phyloP scores from a whole-genome alignment of 345 rosid species.

The Erysimum cheiranthoides region DNA sequence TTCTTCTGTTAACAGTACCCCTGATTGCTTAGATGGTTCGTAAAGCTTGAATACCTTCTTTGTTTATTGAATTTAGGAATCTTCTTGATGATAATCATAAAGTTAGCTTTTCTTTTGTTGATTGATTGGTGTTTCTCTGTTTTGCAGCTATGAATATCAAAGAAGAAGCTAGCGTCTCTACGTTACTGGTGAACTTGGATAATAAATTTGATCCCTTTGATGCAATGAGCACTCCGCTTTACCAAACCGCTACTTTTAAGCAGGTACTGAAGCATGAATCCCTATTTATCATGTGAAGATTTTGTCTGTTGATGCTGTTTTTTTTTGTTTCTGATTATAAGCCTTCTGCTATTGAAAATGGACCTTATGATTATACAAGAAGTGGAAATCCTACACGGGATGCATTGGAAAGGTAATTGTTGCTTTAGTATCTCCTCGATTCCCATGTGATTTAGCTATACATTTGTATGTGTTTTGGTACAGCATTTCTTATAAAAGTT shows the following conservation, averaged over 20 bases:
- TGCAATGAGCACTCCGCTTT: constrained; percentile 88
- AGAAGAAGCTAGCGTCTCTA: constrained; percentile 74
- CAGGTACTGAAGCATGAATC: constrained; percentile 57
- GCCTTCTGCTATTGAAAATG: constrained; percentile 82
- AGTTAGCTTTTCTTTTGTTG: not conserved
- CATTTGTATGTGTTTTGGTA: constrained; percentile 19
- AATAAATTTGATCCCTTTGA: constrained; percentile 78
- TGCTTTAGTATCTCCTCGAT: constrained; percentile 16
- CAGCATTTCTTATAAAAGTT: not conserved
- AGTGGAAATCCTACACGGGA: constrained; percentile 97
- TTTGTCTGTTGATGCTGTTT: constrained; percentile 1
- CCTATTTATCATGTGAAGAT: not conserved
- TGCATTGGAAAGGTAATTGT: constrained; percentile 74
- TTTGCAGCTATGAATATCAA: constrained; percentile 52
- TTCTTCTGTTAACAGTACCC: constrained; percentile 47
- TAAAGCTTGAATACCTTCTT: not conserved
- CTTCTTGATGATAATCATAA: not conserved
- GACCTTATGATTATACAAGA: constrained; percentile 94
- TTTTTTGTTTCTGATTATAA: constrained; percentile 42
- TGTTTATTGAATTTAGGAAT: not conserved
- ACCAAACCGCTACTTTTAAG: constrained; percentile 93
- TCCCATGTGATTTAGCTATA: not conserved
- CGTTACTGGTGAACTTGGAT: constrained; percentile 71
- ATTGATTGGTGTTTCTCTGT: constrained; percentile 18
- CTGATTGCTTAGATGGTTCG: constrained; percentile 51